Base-by-base conservation (phyloP, 2,329 filamentous ascomycete species). In the Bipolaris victoriae region DNA sequence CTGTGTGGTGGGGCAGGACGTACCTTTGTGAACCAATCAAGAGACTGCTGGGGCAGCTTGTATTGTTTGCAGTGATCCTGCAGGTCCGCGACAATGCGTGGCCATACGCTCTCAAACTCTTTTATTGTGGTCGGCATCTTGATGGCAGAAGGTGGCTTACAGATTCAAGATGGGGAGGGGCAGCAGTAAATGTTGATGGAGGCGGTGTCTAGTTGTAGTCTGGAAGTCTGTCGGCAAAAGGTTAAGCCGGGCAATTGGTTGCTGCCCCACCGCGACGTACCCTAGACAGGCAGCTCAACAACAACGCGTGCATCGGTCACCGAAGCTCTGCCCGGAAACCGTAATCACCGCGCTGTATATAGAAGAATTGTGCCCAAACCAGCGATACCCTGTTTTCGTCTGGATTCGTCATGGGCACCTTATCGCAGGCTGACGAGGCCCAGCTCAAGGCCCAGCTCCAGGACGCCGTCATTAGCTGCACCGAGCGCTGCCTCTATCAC, bases 401-500 rank as follows among this genome's bases (percentile, higher is more conserved):
- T 3, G 16, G 5, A 13, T 20, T 16, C 53, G 53, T 43, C 31
- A 66, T 64, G 62, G 54, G 58, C 45, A 53, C 63, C 18, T 41
- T 83, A 22, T 77, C 80, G 29, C 66, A 63, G 52, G 74, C 76
- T 49, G 79, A 83, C 45, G 72, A 76, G 56, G 75, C 77, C 49
- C 88, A 92, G 71, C 81, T 96, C 59, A 87, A 89, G 70, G 84
- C 83, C 36, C 86, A 91, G 33, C 83, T 97, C 41, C 91, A 96
- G 75, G 89, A 92, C 70, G 92, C 94, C 29, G 89, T 95, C 3
- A 84, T 95, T 22, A 92, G 92, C 73, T 98, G 93, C 79, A 96
- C 92, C 1, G 95, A 99, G 75, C 84, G 95, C 75, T 97, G 95
- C 76, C 84, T 99, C 11, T 98, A 97, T 72, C 93, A 97, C 70